Conservation (phyloP, 1,139 yeast species). For the Wickerhamiella pararugosa region DNA sequence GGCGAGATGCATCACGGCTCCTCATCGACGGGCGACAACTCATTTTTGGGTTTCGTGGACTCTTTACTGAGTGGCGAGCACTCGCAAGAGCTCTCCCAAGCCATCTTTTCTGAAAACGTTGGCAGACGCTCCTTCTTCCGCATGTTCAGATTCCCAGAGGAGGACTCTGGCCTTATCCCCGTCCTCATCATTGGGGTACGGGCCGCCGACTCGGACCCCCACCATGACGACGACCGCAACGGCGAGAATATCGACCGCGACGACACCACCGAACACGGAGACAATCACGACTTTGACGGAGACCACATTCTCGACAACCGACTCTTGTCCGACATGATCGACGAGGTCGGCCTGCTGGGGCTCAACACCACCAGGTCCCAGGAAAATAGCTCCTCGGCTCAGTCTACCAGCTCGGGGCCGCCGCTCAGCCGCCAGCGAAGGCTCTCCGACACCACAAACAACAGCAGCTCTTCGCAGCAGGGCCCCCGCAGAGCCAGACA, state of each 20-base stretch:
- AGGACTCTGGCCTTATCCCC: constrained; percentile 30
- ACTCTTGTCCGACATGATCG: not conserved
- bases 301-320: not conserved
- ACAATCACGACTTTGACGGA: not conserved
- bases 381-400: not conserved
- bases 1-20: constrained; percentile 1
- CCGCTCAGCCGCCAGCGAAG: not conserved
- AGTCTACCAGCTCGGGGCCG: not conserved
- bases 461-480: too few species aligned
- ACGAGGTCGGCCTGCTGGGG: too few species aligned
- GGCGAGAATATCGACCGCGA: constrained; percentile 3
- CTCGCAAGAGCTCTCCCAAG: constrained; percentile 8
- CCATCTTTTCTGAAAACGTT: constrained; percentile 6
- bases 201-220: constrained; percentile 19
- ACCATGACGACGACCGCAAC: constrained; percentile 8
- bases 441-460: too few species aligned
- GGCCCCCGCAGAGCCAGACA: constrained; percentile 15
- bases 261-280: not conserved
- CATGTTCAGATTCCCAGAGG: constrained; percentile 36
- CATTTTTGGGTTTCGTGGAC: constrained; percentile 7
- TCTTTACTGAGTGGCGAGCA: constrained; percentile 10
- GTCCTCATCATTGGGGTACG: constrained; percentile 45
- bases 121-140: constrained; percentile 31
- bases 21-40: constrained; percentile 13
- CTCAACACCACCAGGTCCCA: too few species aligned